Base-by-base conservation (phyloP, 768 basidiomycete genomes). In the Trametes punicea region DNA sequence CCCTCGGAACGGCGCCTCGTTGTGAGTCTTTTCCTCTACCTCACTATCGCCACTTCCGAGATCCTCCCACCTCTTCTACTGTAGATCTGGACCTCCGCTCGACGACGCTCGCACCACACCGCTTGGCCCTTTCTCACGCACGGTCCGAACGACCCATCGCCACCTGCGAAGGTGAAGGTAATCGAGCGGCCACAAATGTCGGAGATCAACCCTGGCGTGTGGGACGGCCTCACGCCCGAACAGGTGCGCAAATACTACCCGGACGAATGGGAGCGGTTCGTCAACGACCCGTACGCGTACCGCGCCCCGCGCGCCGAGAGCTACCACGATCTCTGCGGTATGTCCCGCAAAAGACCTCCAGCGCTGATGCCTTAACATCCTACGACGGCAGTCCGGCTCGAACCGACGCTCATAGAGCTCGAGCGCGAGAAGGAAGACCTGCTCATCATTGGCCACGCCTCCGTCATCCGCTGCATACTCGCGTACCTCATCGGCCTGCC, bases 11-110 rank as follows among this genome's bases (percentile, higher is more conserved):
- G 84, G 27, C 80, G 80, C 46, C 77, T 85, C 18, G 85, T 89
- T 64, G 90, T 90, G 72, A 31, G 84, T 74, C 33, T 13, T 34
- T 33, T 21, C 13, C 25, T 18, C 23, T 4, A 3, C 4, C 18
- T 41, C 10, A 4, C 1, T 21, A 1, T 23, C 21, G 5, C 16
- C 2, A 25, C 5, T 25, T 16, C 29, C 38, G 6, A 29, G 21
- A 38, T 36, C 39, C 46, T 34, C 11, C 20, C 4, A 13, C 50
- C 50, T 31, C 49, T 21, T 30, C 38, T 6, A 7, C 36, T 9
- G 10, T 65, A 97, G 95, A 90, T 99, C 36, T 99, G 97, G 97
- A 97, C 97, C 0, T 98, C 94, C 1, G 90, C 97, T 0, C 85
- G 97, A 13, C 79, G 94, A 46, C 79, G 97, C 47, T 90, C 96